Evolutionary conservation across 495 filamentous ascomycete species (phyloP), one percentile per base, ranked within the genome.

Genomic region (Terfezia boudieri): DNA sequence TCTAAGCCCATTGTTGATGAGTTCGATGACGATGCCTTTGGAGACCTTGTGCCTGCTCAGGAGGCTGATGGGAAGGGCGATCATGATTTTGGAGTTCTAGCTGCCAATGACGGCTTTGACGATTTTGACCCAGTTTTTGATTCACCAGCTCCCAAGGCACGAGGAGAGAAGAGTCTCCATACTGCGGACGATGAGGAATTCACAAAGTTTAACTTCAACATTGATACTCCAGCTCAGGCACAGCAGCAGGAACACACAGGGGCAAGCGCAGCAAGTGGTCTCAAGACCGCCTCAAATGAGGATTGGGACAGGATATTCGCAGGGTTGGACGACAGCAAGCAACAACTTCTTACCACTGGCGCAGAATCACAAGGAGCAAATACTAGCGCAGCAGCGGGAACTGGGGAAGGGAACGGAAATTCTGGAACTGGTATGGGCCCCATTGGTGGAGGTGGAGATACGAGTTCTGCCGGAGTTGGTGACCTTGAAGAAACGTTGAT

Each of bases 291-390:
- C 22, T 64, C 72, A 48, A 68, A 74, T 11, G 83, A 94, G 58
- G 89, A 96, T 61, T 98, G 90, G 90, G 90, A 95, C 58, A 83
- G 86, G 20, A 86, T 98, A 26, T 95, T 95, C 64, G 83, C 86
- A 3, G 79, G 82, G 36, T 69, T 92, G 7, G 82, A 87, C 38
- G 71, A 51, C 49, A 20, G 16, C 6, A 51, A 51, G 22, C 26
- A 73, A 70, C 58, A 69, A 73, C 9, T 59, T 66, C 9, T 60
- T 68, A 6, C 54, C 66, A 2, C 61, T 62, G 35, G 61, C 66
- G 41, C 41, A 57, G 64, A 14, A 56, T 58, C 9, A 57, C 60
- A 0, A 54, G 52, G 22, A 57, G 53, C 46, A 61, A 56, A 52
- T 48, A 48, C 59, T 36, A 66, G 41, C 56, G 58, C 46, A 38